A percentile compares a stretch with the other conserved stretches of the same genome.
Evolutionary conservation across 495 filamentous ascomycete genomes (phyloP).

Genomic region (Talaromyces stipitatus): DNA sequence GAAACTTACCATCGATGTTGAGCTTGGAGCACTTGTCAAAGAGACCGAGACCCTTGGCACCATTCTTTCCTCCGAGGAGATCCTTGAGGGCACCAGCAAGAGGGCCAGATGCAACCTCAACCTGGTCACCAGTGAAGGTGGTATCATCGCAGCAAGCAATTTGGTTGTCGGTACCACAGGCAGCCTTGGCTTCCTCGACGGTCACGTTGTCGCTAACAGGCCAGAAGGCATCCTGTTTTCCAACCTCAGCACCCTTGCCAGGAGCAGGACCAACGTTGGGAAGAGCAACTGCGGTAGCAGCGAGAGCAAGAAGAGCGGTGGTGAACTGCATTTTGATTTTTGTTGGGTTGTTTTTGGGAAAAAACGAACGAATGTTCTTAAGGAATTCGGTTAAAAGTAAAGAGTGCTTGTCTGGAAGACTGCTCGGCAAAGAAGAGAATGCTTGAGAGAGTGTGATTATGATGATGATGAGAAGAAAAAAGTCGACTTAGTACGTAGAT

Average conservation of each 20-base stretch:
- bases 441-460: constrained; percentile 21
- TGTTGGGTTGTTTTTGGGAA: constrained; percentile 28
- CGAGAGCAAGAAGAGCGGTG: constrained; percentile 22
- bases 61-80: constrained; percentile 26
- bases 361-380: constrained; percentile 9
- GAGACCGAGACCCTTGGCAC: constrained; percentile 25
- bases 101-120: constrained; percentile 18
- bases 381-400: constrained; percentile 11
- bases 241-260: constrained; percentile 16
- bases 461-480: constrained; percentile 23
- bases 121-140: constrained; percentile 36
- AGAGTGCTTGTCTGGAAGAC: constrained; percentile 9
- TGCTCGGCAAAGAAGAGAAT: constrained; percentile 6
- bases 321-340: constrained; percentile 31
- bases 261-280: constrained; percentile 10
- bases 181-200: constrained; percentile 38
- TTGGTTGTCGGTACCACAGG: constrained; percentile 42
- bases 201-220: constrained; percentile 34
- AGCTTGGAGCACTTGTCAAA: constrained; percentile 36
- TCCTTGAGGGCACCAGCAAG: constrained; percentile 23
- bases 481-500: constrained; percentile 8
- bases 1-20: constrained; percentile 13
- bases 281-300: constrained; percentile 21
- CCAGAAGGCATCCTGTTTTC: constrained; percentile 27
- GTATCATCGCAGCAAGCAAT: constrained; percentile 43